Conservation (phyloP, 306 rosid species). For the Trifolium pratense region DNA sequence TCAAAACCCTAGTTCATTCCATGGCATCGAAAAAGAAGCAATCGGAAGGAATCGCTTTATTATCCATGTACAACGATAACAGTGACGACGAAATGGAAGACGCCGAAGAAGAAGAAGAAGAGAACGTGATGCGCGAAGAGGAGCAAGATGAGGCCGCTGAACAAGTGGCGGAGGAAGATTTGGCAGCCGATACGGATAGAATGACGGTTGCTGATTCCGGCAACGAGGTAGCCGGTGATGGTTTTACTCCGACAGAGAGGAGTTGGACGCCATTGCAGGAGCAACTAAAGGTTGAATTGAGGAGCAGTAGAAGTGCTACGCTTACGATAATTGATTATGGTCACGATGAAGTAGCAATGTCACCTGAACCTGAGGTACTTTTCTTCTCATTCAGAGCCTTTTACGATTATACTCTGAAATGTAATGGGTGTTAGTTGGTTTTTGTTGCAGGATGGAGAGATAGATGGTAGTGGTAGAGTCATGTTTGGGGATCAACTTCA, state of each 20-base stretch:
- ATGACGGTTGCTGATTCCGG: constrained; percentile 45
- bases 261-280: constrained; percentile 48
- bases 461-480: constrained; percentile 60
- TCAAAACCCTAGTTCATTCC: constrained; percentile 45
- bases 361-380: constrained; percentile 90
- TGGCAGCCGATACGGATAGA: constrained; percentile 40
- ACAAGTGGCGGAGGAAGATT: constrained; percentile 55
- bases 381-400: neutral
- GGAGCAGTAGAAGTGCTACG: constrained; percentile 53
- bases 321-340: constrained; percentile 91
- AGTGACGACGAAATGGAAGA: constrained; percentile 76
- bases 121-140: neutral
- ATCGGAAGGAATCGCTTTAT: constrained; percentile 76
- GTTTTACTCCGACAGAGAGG: constrained; percentile 48
- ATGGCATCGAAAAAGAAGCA: constrained; percentile 78
- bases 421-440: constrained; percentile 12
- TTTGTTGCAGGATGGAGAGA: constrained; percentile 75
- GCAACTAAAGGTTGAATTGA: constrained; percentile 37
- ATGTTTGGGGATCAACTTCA: constrained; percentile 58
- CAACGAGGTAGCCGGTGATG: constrained; percentile 41
- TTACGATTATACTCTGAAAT: constrained; percentile 6
- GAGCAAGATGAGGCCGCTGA: constrained; percentile 16
- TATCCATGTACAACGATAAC: constrained; percentile 82
- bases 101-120: constrained; percentile 52
- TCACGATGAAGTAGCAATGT: constrained; percentile 91